Evolutionary conservation across 2,329 filamentous ascomycete species (phyloP).

Genomic region (Neonectria neomacrospora): DNA sequence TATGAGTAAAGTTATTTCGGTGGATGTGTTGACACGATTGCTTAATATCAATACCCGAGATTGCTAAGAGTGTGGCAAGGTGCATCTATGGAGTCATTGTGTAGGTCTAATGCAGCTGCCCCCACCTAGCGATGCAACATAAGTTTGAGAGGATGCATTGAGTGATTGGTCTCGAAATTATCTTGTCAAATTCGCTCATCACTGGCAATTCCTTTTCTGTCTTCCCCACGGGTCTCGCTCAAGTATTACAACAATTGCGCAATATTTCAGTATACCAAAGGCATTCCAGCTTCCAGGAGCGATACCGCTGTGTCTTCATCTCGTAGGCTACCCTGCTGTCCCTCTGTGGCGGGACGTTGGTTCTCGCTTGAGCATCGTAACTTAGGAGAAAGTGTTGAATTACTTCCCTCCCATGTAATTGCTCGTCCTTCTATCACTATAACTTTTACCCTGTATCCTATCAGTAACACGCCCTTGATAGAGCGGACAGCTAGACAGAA

Average conservation of each 20-base stretch:
- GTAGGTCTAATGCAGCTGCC: not conserved
- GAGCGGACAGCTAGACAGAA: no score
- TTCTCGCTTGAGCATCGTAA: not conserved
- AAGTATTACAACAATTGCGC: not conserved
- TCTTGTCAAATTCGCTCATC: not conserved
- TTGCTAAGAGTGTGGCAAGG: not conserved
- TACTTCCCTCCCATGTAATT: not conserved
- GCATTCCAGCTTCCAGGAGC: constrained; percentile 9
- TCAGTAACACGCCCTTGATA: no score
- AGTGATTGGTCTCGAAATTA: not conserved
- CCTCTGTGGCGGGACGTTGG: not conserved
- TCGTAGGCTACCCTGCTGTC: not conserved
- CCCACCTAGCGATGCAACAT: not conserved
- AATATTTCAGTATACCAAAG: constrained; percentile 9
- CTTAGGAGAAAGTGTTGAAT: not conserved
- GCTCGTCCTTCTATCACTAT: not conserved
- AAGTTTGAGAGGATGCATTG: not conserved
- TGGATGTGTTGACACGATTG: no score
- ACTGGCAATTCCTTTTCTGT: not conserved
- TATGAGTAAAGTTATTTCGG: not conserved
- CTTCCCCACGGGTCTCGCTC: not conserved
- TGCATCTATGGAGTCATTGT: not conserved
- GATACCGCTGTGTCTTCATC: not conserved
- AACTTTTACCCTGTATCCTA: not conserved
- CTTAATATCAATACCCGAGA: not conserved